phyloP scores from a whole-genome alignment of 805 yeast genomes.

The Debaryomyces castellii region DNA sequence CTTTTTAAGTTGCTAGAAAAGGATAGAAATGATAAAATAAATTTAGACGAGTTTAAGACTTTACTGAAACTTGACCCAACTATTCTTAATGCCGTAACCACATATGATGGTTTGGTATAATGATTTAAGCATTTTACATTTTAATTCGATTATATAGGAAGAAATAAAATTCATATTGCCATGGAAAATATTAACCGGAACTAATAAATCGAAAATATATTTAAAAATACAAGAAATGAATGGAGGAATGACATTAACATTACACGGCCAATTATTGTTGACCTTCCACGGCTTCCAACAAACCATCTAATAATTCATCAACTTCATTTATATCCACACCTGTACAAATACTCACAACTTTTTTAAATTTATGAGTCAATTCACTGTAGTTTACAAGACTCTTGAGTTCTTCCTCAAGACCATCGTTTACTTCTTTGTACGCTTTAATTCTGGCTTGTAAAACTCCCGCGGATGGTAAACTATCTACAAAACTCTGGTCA shows the following conservation, averaged over 20 bases:
- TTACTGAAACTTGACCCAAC: slow-evolving; percentile 79
- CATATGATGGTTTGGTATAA: slow-evolving; percentile 78
- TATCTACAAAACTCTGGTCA: slow-evolving; percentile 23
- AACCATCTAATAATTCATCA: slow-evolving; percentile 76
- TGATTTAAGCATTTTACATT: background rate
- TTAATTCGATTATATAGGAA: background rate
- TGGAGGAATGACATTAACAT: background rate
- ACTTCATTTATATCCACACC: slow-evolving; percentile 82
- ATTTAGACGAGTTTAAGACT: slow-evolving; percentile 80
- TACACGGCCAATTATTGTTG: slow-evolving; percentile 25
- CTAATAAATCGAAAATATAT: background rate
- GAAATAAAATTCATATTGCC: background rate
- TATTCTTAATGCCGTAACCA: slow-evolving; percentile 69
- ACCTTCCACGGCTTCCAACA: slow-evolving; percentile 87
- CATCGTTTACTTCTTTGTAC: slow-evolving; percentile 66
- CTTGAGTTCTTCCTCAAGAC: slow-evolving; percentile 51
- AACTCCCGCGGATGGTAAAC: slow-evolving; percentile 47
- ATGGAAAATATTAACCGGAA: background rate
- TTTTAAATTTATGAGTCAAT: slow-evolving; percentile 66
- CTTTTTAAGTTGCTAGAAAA: slow-evolving; percentile 75
- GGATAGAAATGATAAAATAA: slow-evolving; percentile 60
- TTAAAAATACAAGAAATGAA: background rate
- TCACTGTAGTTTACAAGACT: slow-evolving; percentile 46
- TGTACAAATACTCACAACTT: slow-evolving; percentile 86
- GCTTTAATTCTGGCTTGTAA: slow-evolving; percentile 80